Evolutionary conservation across 225 moss, liverwort and hornwort genomes (phyloP).

Genomic region (Bryum argenteum): DNA sequence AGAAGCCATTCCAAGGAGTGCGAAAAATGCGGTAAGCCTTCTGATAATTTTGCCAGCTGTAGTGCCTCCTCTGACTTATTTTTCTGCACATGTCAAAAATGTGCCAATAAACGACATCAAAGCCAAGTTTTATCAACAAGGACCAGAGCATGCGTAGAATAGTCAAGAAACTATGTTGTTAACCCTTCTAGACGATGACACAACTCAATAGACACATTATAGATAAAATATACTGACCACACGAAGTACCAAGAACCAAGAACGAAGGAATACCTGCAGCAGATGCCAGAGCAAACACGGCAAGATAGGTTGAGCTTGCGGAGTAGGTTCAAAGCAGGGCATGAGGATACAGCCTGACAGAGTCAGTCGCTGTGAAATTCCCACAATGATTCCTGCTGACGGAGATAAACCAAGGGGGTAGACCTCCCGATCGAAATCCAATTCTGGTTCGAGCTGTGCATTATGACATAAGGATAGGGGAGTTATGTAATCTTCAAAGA

Average conservation of each 20-base stretch:
- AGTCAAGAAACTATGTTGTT: constrained; percentile 12
- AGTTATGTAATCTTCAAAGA: background rate
- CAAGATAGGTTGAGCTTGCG: constrained; percentile 97
- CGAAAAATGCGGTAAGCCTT: constrained; percentile 89
- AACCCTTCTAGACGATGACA: background rate
- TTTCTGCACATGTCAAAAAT: constrained; percentile 51
- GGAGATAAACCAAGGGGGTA: constrained; percentile 95
- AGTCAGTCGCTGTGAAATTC: constrained; percentile 90
- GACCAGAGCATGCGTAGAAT: constrained; percentile 11
- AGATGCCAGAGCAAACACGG: constrained; percentile 94
- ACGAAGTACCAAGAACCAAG: constrained; percentile 21
- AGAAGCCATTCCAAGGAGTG: constrained; percentile 97
- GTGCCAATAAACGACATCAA: constrained; percentile 18
- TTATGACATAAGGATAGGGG: constrained; percentile 1
- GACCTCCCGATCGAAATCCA: constrained; percentile 98
- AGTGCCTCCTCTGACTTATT: constrained; percentile 88
- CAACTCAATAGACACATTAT: background rate
- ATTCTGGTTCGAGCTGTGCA: constrained; percentile 92
- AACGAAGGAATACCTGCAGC: constrained; percentile 68
- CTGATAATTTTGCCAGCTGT: constrained; percentile 87
- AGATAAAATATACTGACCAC: constrained; percentile 12
- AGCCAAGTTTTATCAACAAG: background rate
- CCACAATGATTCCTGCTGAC: constrained; percentile 89
- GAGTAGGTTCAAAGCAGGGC: constrained; percentile 99
- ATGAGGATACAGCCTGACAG: constrained; percentile 79